Evolutionary conservation across 768 basidiomycete genomes (phyloP).

Genomic region (Leucosporidium yakuticum): DNA sequence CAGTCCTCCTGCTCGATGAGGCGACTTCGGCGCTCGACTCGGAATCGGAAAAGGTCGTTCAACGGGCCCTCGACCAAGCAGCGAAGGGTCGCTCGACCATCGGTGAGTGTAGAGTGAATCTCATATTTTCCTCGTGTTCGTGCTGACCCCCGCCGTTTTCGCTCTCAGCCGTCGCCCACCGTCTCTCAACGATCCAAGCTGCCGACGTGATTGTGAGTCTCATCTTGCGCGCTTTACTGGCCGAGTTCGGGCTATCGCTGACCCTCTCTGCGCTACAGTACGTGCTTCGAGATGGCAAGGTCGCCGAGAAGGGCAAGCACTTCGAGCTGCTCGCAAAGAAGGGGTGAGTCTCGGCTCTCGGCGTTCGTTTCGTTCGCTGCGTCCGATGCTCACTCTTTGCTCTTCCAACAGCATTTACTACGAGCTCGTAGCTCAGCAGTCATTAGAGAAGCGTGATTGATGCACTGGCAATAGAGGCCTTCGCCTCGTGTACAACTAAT

Average conservation of each 20-base stretch:
- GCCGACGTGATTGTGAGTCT: slow-evolving; percentile 63
- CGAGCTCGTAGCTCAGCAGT: slow-evolving; percentile 21
- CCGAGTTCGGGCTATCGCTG: neutral
- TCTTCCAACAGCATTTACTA: neutral
- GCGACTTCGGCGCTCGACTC: slow-evolving; percentile 72
- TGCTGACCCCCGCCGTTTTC: neutral
- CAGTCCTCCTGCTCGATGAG: slow-evolving; percentile 38
- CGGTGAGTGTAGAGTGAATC: slow-evolving; percentile 40
- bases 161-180: slow-evolving; percentile 64
- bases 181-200: slow-evolving; percentile 86
- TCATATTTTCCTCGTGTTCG: neutral
- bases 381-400: neutral
- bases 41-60: slow-evolving; percentile 88
- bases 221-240: neutral
- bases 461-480: too few species aligned
- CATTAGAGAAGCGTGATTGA: slow-evolving; percentile 2
- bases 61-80: slow-evolving; percentile 85
- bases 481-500: too few species aligned
- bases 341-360: slow-evolving; percentile 3
- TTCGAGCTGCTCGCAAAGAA: slow-evolving; percentile 17
- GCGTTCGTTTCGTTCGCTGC: neutral
- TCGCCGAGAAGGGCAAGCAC: slow-evolving; percentile 4
- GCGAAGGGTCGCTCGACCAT: slow-evolving; percentile 81
- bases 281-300: slow-evolving; percentile 19
- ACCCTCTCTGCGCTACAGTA: slow-evolving; percentile 3